These are phyloP conservation scores for Lecanicillium sp. DNA, from an alignment of 2,329 filamentous ascomycete species.

Conservation along the genomic window DNA sequence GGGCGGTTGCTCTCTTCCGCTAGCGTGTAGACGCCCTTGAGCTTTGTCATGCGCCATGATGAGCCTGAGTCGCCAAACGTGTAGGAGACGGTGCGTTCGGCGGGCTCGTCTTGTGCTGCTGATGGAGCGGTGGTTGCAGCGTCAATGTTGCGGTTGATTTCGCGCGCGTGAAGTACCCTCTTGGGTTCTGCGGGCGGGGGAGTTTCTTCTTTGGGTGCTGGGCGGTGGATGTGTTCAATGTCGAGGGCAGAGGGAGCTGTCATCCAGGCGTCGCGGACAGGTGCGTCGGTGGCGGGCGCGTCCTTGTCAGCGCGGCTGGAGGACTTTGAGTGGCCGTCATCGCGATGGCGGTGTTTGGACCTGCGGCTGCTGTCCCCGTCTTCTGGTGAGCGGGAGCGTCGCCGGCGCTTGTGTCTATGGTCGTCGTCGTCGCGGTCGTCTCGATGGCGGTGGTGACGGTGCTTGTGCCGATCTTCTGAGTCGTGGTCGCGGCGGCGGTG, in stretches of 20 bases:
- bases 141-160: constrained; percentile 64
- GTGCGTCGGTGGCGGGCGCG: not conserved
- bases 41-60: constrained; percentile 93
- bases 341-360: constrained; percentile 45
- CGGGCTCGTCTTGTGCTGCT: constrained; percentile 25
- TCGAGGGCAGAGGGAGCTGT: constrained; percentile 73
- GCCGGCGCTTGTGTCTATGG: constrained; percentile 21
- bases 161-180: constrained; percentile 67
- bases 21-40: constrained; percentile 75
- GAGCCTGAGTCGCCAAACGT: constrained; percentile 84
- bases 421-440: constrained; percentile 29
- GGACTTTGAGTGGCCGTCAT: constrained; percentile 29
- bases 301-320: constrained; percentile 36
- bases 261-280: constrained; percentile 83
- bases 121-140: constrained; percentile 18
- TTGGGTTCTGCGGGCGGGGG: constrained; percentile 49
- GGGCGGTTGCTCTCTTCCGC: constrained; percentile 65
- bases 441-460: constrained; percentile 40
- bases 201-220: constrained; percentile 45
- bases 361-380: constrained; percentile 47
- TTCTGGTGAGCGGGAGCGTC: constrained; percentile 23
- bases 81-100: constrained; percentile 59
- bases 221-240: constrained; percentile 71
- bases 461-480: constrained; percentile 21
- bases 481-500: constrained; percentile 14